Evolutionary conservation across 345 rosid species (phyloP).

Genomic region (Ricinus communis): DNA sequence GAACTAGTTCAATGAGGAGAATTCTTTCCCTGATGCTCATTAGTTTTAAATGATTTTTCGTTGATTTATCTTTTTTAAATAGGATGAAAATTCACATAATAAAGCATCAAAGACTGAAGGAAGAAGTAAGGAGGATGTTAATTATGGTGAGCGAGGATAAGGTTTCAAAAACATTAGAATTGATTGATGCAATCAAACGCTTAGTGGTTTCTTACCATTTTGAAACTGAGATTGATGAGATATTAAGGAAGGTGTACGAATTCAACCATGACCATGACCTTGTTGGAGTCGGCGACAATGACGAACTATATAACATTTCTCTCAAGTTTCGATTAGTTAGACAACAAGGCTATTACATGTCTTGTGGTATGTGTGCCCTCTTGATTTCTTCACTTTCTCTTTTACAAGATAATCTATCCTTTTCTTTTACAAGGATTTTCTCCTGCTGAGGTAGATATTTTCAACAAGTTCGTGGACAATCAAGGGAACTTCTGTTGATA

Average conservation of each 20-base stretch:
- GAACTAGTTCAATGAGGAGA: too few species aligned
- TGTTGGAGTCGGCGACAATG: too few species aligned
- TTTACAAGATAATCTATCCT: too few species aligned
- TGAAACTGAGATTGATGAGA: constrained; percentile 33
- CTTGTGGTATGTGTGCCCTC: neutral
- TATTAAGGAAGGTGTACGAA: constrained; percentile 4
- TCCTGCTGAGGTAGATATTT: constrained; percentile 19
- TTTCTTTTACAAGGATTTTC: too few species aligned
- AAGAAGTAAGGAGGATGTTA: constrained; percentile 28
- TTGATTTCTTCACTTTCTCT: neutral
- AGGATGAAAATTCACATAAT: too few species aligned
- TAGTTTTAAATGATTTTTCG: too few species aligned
- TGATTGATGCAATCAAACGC: constrained; percentile 39
- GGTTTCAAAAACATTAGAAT: constrained; percentile 7
- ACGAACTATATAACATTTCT: constrained; percentile 11
- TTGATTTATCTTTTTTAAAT: too few species aligned
- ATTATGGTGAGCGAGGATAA: neutral
- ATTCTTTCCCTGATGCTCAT: too few species aligned
- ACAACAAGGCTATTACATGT: constrained; percentile 20
- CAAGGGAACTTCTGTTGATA: too few species aligned
- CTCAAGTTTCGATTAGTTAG: constrained; percentile 32
- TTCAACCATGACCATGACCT: neutral
- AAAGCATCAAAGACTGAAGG: constrained; percentile 8
- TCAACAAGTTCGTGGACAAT: constrained; percentile 30
- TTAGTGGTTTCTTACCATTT: constrained; percentile 55